phyloP scores from a whole-genome alignment of 2,329 filamentous ascomycete species.

The Penicillium occitanis region DNA sequence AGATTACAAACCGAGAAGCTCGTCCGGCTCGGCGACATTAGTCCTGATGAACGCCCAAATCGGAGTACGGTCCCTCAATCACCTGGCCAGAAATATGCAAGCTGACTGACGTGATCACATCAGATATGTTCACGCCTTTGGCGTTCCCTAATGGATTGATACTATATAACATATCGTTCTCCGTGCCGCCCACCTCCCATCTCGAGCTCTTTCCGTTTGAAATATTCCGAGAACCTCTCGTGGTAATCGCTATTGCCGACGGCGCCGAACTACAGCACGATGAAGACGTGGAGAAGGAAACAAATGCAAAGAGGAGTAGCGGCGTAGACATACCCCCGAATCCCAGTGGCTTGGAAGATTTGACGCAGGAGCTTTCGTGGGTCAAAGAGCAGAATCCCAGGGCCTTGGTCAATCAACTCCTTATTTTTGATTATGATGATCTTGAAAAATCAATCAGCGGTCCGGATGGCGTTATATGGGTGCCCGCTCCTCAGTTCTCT shows the following conservation, averaged over 20 bases:
- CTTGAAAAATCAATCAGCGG: conserved; percentile 55
- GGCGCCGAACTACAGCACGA: conserved; percentile 62
- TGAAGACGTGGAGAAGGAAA: conserved; percentile 20
- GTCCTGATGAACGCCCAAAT: conserved; percentile 77
- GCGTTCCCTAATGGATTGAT: conserved; percentile 83
- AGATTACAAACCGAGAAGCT: conserved; percentile 77
- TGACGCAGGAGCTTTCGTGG: conserved; percentile 65
- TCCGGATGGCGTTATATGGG: conserved; percentile 65
- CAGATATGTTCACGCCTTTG: conserved; percentile 91
- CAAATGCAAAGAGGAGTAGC: conserved; percentile 14
- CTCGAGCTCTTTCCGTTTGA: conserved; percentile 84
- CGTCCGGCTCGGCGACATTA: conserved; percentile 82
- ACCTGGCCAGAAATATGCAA: background rate
- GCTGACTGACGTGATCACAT: conserved; percentile 25
- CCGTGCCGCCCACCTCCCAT: conserved; percentile 76
- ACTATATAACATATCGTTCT: conserved; percentile 82
- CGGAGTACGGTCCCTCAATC: conserved; percentile 63
- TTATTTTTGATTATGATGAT: conserved; percentile 73
- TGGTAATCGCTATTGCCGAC: conserved; percentile 82
- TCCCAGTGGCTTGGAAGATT: conserved; percentile 38
- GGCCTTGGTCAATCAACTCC: conserved; percentile 72
- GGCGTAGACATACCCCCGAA: conserved; percentile 36
- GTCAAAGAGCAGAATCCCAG: conserved; percentile 72
- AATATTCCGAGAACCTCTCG: conserved; percentile 78
- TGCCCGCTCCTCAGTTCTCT: conserved; percentile 67